Evolutionary conservation across 257 asterid genomes (phyloP).

Genomic region (Mentha longifolia): DNA sequence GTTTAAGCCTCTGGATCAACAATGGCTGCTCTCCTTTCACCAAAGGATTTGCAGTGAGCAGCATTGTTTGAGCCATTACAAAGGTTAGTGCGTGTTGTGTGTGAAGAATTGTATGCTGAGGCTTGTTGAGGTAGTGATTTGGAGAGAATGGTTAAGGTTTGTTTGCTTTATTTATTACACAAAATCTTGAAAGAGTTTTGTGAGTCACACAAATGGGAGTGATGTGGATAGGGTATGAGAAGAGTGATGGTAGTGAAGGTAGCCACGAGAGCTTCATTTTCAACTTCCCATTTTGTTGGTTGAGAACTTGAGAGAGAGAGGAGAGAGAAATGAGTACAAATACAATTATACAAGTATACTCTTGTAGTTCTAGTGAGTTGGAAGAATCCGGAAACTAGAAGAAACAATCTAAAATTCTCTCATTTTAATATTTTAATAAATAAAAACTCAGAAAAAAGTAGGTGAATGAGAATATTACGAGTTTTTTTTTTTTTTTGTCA

Average conservation of each 20-base stretch:
- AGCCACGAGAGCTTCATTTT: conserved; percentile 35
- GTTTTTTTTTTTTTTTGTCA: not conserved
- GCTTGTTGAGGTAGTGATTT: not conserved
- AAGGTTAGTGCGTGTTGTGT: not conserved
- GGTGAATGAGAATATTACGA: not conserved
- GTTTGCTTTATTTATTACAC: not conserved
- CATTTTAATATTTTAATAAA: too few relatives aligned
- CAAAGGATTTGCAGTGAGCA: conserved; percentile 55
- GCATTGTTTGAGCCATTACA: conserved; percentile 64
- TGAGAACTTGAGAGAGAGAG: too few relatives aligned
- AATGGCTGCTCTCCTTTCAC: conserved; percentile 48
- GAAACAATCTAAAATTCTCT: not conserved
- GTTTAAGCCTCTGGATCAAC: conserved; percentile 51
- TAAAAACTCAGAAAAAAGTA: too few relatives aligned
- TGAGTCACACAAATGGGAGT: conserved; percentile 40
- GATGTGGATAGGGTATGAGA: conserved; percentile 43
- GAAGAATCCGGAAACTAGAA: not conserved
- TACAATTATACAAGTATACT: too few relatives aligned
- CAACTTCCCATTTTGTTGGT: conserved; percentile 1
- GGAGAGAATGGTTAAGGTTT: conserved; percentile 12
- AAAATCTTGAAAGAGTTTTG: conserved; percentile 29
- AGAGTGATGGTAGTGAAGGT: conserved; percentile 33
- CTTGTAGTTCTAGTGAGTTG: not conserved
- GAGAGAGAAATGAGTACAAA: too few relatives aligned
- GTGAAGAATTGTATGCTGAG: not conserved